Evolutionary conservation across 2,329 filamentous ascomycete genomes (phyloP).

Genomic region (Scedosporium aurantiacum): DNA sequence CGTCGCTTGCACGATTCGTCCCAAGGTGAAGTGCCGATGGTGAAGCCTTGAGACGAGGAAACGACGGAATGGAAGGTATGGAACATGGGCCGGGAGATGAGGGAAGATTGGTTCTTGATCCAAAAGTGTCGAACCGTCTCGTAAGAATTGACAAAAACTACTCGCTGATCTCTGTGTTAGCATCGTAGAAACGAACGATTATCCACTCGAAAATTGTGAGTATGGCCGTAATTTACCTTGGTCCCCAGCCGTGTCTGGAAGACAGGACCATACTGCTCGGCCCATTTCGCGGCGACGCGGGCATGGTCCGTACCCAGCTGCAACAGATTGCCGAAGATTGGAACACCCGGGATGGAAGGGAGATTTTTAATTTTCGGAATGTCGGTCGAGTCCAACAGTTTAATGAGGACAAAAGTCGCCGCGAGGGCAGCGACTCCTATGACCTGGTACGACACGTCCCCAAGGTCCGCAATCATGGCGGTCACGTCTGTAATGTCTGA

Average conservation of each 20-base stretch:
- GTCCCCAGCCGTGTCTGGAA: constrained; percentile 62
- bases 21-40: constrained; percentile 76
- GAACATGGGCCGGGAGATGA: constrained; percentile 67
- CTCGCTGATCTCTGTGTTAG: constrained; percentile 44
- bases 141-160: constrained; percentile 70
- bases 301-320: constrained; percentile 49
- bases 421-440: constrained; percentile 7
- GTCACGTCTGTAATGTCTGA: too few relatives aligned
- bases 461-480: neutral
- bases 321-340: constrained; percentile 52
- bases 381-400: constrained; percentile 36
- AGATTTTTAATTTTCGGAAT: constrained; percentile 49
- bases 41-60: constrained; percentile 66
- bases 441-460: neutral
- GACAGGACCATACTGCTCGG: constrained; percentile 49
- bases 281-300: constrained; percentile 42
- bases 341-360: constrained; percentile 50
- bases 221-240: constrained; percentile 29
- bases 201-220: neutral
- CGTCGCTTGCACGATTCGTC: constrained; percentile 69
- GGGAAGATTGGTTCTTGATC: constrained; percentile 66
- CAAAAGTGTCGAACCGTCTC: constrained; percentile 63
- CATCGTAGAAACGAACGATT: neutral
- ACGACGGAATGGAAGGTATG: constrained; percentile 77
- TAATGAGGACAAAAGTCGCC: constrained; percentile 15